Percentiles rank a stretch among this genome's conserved stretches.
These are phyloP conservation scores for Excoecaria cochinchinensis DNA, from an alignment of 345 rosid genomes.

Conservation along the genomic window DNA sequence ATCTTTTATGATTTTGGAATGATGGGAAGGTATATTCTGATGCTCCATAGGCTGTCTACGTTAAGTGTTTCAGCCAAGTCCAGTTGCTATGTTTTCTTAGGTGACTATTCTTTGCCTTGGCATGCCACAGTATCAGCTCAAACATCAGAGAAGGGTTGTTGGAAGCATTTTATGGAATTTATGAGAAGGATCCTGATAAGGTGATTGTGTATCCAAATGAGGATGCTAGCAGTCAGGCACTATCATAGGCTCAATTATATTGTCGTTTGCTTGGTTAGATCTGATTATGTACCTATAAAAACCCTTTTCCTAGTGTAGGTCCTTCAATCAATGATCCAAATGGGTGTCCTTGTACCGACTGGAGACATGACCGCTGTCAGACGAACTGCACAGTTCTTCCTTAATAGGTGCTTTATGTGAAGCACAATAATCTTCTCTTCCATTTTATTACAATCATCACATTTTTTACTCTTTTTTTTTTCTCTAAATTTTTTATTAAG, in stretches of 20 bases:
- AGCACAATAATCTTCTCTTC: neutral
- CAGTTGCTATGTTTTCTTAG: slow-evolving; percentile 12
- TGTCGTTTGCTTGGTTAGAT: slow-evolving; percentile 9
- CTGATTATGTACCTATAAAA: neutral
- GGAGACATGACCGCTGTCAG: slow-evolving; percentile 97
- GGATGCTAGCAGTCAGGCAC: slow-evolving; percentile 6
- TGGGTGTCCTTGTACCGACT: slow-evolving; percentile 99
- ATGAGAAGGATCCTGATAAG: slow-evolving; percentile 95
- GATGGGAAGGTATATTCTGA: slow-evolving; percentile 89
- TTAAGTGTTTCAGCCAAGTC: neutral
- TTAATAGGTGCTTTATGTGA: slow-evolving; percentile 60
- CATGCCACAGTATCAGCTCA: slow-evolving; percentile 71
- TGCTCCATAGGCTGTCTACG: slow-evolving; percentile 8
- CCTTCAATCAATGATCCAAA: slow-evolving; percentile 91
- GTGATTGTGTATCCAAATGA: slow-evolving; percentile 39
- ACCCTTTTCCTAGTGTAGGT: slow-evolving; percentile 44
- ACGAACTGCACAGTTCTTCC: slow-evolving; percentile 92
- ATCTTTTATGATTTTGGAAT: slow-evolving; percentile 98
- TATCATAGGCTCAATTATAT: neutral
- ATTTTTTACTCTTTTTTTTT: slow-evolving; percentile 9
- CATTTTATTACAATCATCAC: neutral
- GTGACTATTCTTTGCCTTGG: slow-evolving; percentile 18
- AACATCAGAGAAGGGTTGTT: slow-evolving; percentile 93
- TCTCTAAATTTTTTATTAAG: neutral
- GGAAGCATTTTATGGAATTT: slow-evolving; percentile 85